Evolutionary conservation across 352 stramenopile species (phyloP).

Genomic region (Phytophthora quininea): DNA sequence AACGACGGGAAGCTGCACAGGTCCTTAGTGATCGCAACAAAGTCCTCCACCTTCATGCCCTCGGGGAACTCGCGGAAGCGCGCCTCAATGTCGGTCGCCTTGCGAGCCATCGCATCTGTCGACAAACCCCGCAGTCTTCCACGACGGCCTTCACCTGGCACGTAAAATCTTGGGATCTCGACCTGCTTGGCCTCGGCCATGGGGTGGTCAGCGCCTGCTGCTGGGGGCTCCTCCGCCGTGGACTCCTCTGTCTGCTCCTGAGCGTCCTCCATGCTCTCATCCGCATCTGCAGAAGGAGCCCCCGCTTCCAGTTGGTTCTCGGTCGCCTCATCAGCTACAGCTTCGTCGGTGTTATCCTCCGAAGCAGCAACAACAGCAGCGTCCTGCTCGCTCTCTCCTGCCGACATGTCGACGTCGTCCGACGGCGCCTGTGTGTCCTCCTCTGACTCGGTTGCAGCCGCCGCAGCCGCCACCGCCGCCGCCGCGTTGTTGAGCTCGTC

Average conservation of each 20-base stretch:
- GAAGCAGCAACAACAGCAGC: conserved; percentile 16
- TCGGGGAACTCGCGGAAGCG: conserved; percentile 81
- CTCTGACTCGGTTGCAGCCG: conserved; percentile 20
- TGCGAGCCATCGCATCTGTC: conserved; percentile 66
- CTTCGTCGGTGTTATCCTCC: conserved; percentile 7
- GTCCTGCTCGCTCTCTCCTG: conserved; percentile 27
- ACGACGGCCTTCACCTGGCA: conserved; percentile 63
- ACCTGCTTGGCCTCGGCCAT: conserved; percentile 43
- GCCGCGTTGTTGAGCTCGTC: conserved; percentile 63
- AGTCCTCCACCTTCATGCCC: conserved; percentile 87
- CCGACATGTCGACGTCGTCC: conserved; percentile 57
- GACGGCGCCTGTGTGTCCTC: conserved; percentile 9
- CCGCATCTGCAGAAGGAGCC: conserved; percentile 3
- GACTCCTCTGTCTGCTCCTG: conserved; percentile 9
- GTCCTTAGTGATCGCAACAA: conserved; percentile 97
- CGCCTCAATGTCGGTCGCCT: conserved; percentile 74
- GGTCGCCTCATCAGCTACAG: not conserved
- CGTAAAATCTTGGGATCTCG: conserved; percentile 78
- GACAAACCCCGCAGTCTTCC: conserved; percentile 66
- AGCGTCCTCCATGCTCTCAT: conserved; percentile 32
- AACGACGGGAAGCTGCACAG: conserved; percentile 98
- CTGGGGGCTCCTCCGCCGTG: conserved; percentile 9
- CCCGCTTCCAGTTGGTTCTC: conserved; percentile 24
- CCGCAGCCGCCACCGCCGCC: conserved; percentile 12
- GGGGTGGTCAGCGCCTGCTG: conserved; percentile 10